Evolutionary conservation across 2,329 filamentous ascomycete species (phyloP).

Genomic region (Zymoseptoria crescenta): DNA sequence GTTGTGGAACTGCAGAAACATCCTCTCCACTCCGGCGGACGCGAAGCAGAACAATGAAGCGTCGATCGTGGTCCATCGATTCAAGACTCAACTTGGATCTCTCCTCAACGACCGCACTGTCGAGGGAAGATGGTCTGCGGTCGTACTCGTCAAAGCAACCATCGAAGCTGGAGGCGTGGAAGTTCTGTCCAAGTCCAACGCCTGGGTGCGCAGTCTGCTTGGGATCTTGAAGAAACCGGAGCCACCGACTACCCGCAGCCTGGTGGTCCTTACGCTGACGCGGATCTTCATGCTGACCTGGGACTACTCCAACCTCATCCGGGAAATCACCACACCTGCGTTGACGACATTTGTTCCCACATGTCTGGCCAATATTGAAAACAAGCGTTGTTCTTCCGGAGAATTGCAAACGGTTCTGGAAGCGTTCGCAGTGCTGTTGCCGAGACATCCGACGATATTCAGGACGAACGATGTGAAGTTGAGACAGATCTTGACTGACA

Average conservation of each 20-base stretch:
- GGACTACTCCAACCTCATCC: conserved; percentile 70
- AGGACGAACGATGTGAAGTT: conserved; percentile 67
- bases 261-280: conserved; percentile 68
- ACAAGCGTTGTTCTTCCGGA: conserved; percentile 26
- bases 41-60: conserved; percentile 57
- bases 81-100: conserved; percentile 69
- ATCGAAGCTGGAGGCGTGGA: conserved; percentile 83
- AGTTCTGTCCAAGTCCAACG: conserved; percentile 60
- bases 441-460: conserved; percentile 76
- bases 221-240: conserved; percentile 74
- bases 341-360: conserved; percentile 66
- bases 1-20: conserved; percentile 46
- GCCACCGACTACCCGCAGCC: conserved; percentile 63
- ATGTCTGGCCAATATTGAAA: conserved; percentile 56
- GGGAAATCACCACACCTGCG: conserved; percentile 81
- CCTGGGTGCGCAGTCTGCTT: conserved; percentile 72
- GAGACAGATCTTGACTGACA: conserved; percentile 14
- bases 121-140: conserved; percentile 69
- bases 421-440: conserved; percentile 63
- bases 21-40: conserved; percentile 55
- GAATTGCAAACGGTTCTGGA: conserved; percentile 59
- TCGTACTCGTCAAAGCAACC: conserved; percentile 69
- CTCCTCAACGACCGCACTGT: conserved; percentile 68
- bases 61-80: conserved; percentile 66
- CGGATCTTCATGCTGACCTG: conserved; percentile 79